Base-by-base conservation (phyloP, 805 yeast genomes). In the Candida silvicultrix region DNA sequence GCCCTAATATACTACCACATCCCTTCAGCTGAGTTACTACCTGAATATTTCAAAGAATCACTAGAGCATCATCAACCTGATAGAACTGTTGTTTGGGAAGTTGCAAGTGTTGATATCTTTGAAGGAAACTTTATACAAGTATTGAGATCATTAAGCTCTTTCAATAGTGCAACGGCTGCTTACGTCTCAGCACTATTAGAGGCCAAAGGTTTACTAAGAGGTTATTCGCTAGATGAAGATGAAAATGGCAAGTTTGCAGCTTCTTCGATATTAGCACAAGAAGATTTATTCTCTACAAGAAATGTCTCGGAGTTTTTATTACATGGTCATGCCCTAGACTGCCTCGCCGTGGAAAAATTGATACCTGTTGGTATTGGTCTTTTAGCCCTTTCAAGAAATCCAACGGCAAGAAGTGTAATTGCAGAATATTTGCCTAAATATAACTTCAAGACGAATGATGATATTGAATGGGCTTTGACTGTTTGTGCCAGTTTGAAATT, bases 401-500 rank as follows among this genome's bases (percentile, higher is more conserved):
- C 68, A 12, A 66, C 66, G 19, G 62, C 77, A 2, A 59, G 70
- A 44, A 64, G 64, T 14, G 71, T 77, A 1, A 70, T 85, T 32
- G 72, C 78, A 4, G 81, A 78, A 48, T 71, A 77, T 41, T 64
- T 85, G 32, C 87, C 88, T 5, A 73, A 71, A 20, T 85, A 70
- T 57, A 70, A 80, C 39, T 81, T 80, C 56, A 66, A 73, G 45
- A 81, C 82, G 9, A 83, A 81, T 57, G 90, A 85, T 59, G 95
- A 85, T 58, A 71, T 83, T 49, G 94, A 85, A 61, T 85, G 92
- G 92, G 76, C 83, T 40, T 66, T 85, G 43, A 77, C 87, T 2
- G 69, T 85, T 5, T 84, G 92, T 66, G 85, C 89, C 12, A 74
- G 81, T 53, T 69, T 85, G 59, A 77, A 75, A 54, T 60, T 85